Conservation (phyloP, 164 flowering plant species). For the Vitis riparia region DNA sequence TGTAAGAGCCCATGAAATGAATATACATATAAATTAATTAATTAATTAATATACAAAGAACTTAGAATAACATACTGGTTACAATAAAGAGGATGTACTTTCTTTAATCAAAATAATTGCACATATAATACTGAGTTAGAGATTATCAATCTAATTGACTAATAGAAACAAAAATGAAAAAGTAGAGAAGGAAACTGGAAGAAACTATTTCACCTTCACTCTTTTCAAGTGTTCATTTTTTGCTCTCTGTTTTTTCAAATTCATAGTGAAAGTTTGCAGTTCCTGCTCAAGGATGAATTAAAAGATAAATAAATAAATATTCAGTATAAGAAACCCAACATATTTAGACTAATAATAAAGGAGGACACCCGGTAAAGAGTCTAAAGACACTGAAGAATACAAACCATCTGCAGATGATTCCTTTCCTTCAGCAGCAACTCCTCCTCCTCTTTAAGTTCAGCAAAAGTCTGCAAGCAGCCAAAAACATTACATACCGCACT, state of each 20-base stretch:
- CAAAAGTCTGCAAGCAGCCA: constrained; percentile 35
- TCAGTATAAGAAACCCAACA: background rate
- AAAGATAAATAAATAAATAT: background rate
- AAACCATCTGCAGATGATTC: constrained; percentile 35
- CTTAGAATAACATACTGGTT: no score
- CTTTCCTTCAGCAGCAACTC: constrained; percentile 39
- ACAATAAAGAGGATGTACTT: no score
- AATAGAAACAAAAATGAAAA: background rate
- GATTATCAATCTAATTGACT: background rate
- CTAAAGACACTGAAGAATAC: background rate
- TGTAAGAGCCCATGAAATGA: no score
- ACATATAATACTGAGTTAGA: background rate
- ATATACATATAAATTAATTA: no score
- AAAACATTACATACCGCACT: background rate
- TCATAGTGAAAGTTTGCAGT: constrained; percentile 22
- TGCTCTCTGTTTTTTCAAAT: constrained; percentile 28
- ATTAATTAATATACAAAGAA: no score
- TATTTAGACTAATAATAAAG: background rate
- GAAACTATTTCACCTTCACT: constrained; percentile 35
- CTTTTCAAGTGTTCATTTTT: constrained; percentile 38
- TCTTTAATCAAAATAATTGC: no score
- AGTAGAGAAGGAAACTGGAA: background rate
- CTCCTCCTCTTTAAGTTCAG: constrained; percentile 52
- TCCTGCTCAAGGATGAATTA: constrained; percentile 25
- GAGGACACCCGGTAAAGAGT: background rate